Base-by-base conservation (phyloP, 225 moss, liverwort and hornwort genomes). In the Marchantia polymorpha region DNA sequence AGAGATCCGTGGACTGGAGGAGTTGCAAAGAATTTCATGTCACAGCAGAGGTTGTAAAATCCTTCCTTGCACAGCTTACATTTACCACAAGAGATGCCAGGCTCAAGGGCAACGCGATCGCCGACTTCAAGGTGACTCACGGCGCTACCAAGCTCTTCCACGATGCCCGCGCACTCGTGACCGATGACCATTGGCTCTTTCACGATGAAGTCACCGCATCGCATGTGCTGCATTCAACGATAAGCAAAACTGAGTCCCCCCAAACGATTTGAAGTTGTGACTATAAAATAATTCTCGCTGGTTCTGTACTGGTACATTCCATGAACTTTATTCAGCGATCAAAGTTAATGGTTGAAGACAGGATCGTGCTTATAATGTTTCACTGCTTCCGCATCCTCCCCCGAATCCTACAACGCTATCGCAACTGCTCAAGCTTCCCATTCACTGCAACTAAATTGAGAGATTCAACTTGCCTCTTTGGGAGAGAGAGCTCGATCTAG, bases 11-110 rank as follows among this genome's bases (percentile, higher is more conserved):
- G 82, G 23, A 91, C 86, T 0, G 95, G 95, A 22, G 95, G 95
- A 2, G 95, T 96, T 22, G 93, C 95, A 58, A 96, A 96, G 85
- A 96, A 96, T 69, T 86, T 86, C 95, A 96, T 96, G n/a, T 92
- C 88, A 0, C 88, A 81, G 74, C 95, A 96, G 65, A 96, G 81
- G 52, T 96, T 96, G 86, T 96, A 96, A 7, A 76, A 78, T 0
- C 93, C 95, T 12, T 84, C 80, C 74, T 89, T 93, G 80, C 95
- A 96, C 10, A 75, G 79, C 56, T 82, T 83, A 82, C 95, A 96
- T 58, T 52, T 83, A 81, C 91, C 82, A 74, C 95, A 96, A 4
- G 95, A 82, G 74, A 93, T 84, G 3, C 95, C 95, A 4, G 95
- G 95, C 68, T 96, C 95, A 52, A 93, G 76, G 3, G 93, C 95